phyloP scores from a whole-genome alignment of 148 eudicot species.

The Spergularia marina region DNA sequence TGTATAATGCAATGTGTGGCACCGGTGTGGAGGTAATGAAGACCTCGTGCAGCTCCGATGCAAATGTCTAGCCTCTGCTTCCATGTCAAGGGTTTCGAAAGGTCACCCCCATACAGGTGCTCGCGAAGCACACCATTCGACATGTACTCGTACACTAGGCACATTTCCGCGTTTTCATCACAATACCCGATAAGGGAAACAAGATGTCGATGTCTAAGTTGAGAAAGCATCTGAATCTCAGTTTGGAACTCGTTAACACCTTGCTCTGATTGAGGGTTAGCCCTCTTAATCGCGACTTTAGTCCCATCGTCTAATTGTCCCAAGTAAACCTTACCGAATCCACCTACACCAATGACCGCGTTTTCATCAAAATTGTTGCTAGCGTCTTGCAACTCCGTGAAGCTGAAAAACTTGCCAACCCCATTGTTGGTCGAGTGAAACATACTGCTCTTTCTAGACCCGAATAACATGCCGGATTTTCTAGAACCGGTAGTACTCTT shows the following conservation, averaged over 20 bases:
- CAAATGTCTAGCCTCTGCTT: conserved; percentile 65
- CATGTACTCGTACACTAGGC: conserved; percentile 66
- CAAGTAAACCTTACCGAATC: conserved; percentile 57
- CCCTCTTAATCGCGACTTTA: conserved; percentile 54
- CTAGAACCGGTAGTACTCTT: conserved; percentile 26
- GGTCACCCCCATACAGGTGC: conserved; percentile 47
- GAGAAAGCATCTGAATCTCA: conserved; percentile 61
- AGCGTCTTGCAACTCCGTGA: conserved; percentile 48
- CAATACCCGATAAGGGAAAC: conserved; percentile 67
- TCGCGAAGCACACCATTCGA: conserved; percentile 61
- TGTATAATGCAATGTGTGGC: conserved; percentile 66
- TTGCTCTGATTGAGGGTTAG: conserved; percentile 57
- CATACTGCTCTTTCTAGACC: conserved; percentile 43
- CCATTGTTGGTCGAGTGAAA: conserved; percentile 44
- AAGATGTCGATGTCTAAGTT: conserved; percentile 57
- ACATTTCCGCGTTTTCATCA: conserved; percentile 55
- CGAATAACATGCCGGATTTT: conserved; percentile 22
- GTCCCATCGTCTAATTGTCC: conserved; percentile 53
- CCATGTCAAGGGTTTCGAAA: conserved; percentile 47
- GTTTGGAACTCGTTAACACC: conserved; percentile 65
- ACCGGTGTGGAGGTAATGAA: conserved; percentile 74
- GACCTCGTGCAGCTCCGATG: conserved; percentile 58
- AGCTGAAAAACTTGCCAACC: conserved; percentile 46
- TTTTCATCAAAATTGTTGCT: conserved; percentile 47
- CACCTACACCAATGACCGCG: conserved; percentile 55